phyloP scores from a whole-genome alignment of 2,329 filamentous ascomycete genomes.

The Emmonsiellopsis sp. region DNA sequence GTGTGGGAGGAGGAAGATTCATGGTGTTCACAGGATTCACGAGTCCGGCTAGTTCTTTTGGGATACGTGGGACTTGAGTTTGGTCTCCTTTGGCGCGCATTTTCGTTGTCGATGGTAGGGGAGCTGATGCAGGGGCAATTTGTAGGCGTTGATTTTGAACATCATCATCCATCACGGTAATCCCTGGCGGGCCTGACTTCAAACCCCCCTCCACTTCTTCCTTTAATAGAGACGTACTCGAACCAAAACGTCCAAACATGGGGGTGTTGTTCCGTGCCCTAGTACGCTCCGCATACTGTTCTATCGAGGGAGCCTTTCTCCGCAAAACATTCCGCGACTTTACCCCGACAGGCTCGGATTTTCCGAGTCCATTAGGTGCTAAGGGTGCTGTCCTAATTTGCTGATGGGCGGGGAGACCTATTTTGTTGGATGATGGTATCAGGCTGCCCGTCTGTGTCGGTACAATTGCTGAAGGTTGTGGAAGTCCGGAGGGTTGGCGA shows the following conservation, averaged over 20 bases:
- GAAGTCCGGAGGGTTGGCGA: constrained; percentile 8
- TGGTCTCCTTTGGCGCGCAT: constrained; percentile 11
- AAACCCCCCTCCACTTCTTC: neutral
- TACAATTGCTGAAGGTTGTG: constrained; percentile 1
- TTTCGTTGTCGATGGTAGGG: constrained; percentile 12
- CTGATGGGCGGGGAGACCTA: neutral
- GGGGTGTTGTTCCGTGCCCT: constrained; percentile 2
- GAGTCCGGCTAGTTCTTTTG: constrained; percentile 29
- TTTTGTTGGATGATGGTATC: neutral
- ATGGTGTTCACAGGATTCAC: constrained; percentile 25
- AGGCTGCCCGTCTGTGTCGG: neutral
- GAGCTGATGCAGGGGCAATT: constrained; percentile 6
- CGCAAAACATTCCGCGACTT: constrained; percentile 31
- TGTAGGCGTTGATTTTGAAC: constrained; percentile 5
- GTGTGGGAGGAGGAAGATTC: constrained; percentile 29
- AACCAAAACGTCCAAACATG: neutral
- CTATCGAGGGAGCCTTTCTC: constrained; percentile 33
- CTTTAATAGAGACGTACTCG: constrained; percentile 7
- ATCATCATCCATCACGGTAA: neutral
- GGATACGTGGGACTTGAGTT: constrained; percentile 15
- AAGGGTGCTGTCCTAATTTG: neutral
- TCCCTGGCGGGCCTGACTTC: neutral
- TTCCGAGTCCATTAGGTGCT: neutral
- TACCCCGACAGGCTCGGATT: constrained; percentile 14
- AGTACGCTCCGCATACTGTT: constrained; percentile 18